Evolutionary conservation across 2,329 filamentous ascomycete species (phyloP), one percentile per base, ranked within the genome.

Genomic region (Tolypocladium paradoxum): DNA sequence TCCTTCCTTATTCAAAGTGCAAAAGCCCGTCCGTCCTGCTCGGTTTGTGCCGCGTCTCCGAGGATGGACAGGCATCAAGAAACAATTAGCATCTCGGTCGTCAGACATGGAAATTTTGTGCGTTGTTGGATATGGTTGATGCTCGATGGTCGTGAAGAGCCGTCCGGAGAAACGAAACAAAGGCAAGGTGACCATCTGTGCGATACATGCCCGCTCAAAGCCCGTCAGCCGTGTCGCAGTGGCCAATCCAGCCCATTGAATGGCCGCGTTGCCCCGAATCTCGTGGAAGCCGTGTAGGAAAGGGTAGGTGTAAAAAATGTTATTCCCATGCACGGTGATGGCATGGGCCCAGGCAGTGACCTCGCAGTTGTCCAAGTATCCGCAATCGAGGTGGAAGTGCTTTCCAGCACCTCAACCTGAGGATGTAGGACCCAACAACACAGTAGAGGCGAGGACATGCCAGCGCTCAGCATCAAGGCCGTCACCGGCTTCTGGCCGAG

Each of bases 401-500:
- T 11, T 8, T 18, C 18, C 11, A 11, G n/a, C 8, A 47, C 27
- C 18, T 20, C 18, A 6, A 14, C 5, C 27, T 4, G 2, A 20
- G 24, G 7, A 18, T 12, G 9, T 20, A 11, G 27, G 27, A 8
- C 18, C 27, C 16, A 20, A 47, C 27, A 47, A 20, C 16, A 47
- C 11, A 9, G 18, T 47, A 14, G 18, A 31, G 27, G 9, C 18
- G 43, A 33, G 43, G 9, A 47, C 43, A 47, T 11, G 8, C 27
- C 27, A 18, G 43, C 18, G 18, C 34, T 33, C 27, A 14, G 43
- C n/a, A 27, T 37, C 36, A 46, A 47, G 31, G 49, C 29, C 68
- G 73, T 71, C 72, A 76, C 68, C 76, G 73, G 62, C 75, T 78
- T 61, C 73, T 72, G 43, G 72, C 65, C 50, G 78, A 82, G 56